A percentile compares a stretch with the other conserved stretches of the same genome.
These are phyloP conservation scores for Sisymbrium altissimum DNA, from an alignment of 345 rosid species.

Conservation along the genomic window DNA sequence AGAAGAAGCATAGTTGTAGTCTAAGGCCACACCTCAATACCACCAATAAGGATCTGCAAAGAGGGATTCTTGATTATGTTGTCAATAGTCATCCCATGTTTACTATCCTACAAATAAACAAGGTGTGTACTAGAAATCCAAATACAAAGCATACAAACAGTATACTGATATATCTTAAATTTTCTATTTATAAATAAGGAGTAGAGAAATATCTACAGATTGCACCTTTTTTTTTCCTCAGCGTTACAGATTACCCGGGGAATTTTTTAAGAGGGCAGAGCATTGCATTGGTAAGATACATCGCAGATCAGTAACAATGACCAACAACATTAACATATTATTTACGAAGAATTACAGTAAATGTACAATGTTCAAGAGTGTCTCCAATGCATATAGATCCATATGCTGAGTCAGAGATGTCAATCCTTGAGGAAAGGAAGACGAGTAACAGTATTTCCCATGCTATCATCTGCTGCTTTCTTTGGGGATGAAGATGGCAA, in stretches of 20 bases:
- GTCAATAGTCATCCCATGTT: conserved; percentile 94
- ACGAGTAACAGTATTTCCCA: conserved; percentile 50
- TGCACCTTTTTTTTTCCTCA: not conserved
- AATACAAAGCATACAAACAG: too few relatives aligned
- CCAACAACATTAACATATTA: conserved; percentile 19
- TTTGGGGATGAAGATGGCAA: conserved; percentile 32
- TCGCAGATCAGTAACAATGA: conserved; percentile 5
- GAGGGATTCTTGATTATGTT: conserved; percentile 91
- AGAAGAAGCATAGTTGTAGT: not conserved
- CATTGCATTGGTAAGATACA: conserved; percentile 13
- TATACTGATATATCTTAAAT: too few relatives aligned
- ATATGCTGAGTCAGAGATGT: conserved; percentile 27
- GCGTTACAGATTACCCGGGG: not conserved
- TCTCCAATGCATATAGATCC: conserved; percentile 14
- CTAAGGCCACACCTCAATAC: conserved; percentile 64
- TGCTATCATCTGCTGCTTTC: conserved; percentile 28
- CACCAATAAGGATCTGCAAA: conserved; percentile 82
- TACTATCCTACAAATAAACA: too few relatives aligned
- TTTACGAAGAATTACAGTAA: conserved; percentile 23
- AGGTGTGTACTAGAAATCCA: too few relatives aligned
- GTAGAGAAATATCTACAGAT: conserved; percentile 3
- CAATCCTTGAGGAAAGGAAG: conserved; percentile 74
- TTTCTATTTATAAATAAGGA: not conserved
- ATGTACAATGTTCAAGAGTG: conserved; percentile 22
- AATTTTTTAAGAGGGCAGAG: conserved; percentile 3